Base-by-base conservation (phyloP, 306 rosid genomes). In the Lupinus albus region DNA sequence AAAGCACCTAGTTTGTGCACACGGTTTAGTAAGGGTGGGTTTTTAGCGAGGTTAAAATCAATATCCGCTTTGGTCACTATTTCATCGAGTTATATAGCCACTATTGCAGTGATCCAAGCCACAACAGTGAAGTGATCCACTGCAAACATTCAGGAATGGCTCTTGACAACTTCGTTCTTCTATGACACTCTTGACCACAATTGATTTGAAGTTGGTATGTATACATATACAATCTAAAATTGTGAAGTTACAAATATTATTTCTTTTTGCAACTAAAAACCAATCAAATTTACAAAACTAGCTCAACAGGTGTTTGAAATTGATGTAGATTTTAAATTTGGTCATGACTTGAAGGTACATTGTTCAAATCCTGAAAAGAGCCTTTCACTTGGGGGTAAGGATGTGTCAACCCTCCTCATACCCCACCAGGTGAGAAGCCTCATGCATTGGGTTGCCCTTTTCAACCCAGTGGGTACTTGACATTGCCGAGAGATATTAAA, bases 191-290 rank as follows among this genome's bases (percentile, higher is more conserved):
- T 38, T 35, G 52, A 33, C 28, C 52, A 18, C 38, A 52, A 60
- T 53, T 53, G 53, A 14, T 8, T n/a, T 38, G 18, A 54, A n/a
- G 48, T 68, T 61, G 21, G 18, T 42, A n/a, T 30, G 18, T 64
- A 48, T 45, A 33, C 61, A 41, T 64, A 63, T 52, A 74, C 13
- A 51, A 47, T 30, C 2, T 36, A 46, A 60, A 42, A 42, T 15
- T 32, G 45, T 39, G 33, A 1, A 11, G 33, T 28, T 49, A 18
- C 49, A n/a, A 48, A 11, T 33, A 57, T 41, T 48, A 36, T 13
- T 39, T 47, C 45, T 5, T 54, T 32, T 68, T n/a, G 17, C 51
- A 38, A 59, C 15, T 12, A 38, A 38, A 47, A 16, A 67, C 25
- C 25, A 36, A 56, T 44, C 45, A 54, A 30, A 68, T 14, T 51